These are phyloP conservation scores for Saksenaea vasiformis DNA, from an alignment of 371 early-diverging fungal species.

Conservation along the genomic window DNA sequence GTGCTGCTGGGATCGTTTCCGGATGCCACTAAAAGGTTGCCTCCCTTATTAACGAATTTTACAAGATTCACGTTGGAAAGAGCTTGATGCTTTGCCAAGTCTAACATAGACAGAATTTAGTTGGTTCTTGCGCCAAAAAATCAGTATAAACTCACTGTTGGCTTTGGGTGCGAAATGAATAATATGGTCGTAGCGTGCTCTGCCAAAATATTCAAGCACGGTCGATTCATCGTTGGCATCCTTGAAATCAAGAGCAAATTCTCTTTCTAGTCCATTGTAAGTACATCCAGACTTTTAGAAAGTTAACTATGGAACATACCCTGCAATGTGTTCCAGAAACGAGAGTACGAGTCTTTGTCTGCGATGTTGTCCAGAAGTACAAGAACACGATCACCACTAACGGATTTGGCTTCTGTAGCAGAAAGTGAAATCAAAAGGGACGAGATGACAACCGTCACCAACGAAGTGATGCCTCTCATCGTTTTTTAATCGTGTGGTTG, in stretches of 20 bases:
- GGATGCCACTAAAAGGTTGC: conserved; percentile 85
- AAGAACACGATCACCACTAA: conserved; percentile 67
- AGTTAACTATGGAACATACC: conserved; percentile 38
- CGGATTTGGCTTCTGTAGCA: conserved; percentile 56
- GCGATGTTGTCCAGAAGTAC: conserved; percentile 72
- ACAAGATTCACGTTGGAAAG: conserved; percentile 64
- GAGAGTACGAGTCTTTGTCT: conserved; percentile 53
- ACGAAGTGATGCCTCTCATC: conserved; percentile 5
- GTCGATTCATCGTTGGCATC: conserved; percentile 30
- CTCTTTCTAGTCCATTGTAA: conserved; percentile 53
- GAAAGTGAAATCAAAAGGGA: conserved; percentile 13
- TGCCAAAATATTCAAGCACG: conserved; percentile 45
- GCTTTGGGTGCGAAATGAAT: conserved; percentile 71
- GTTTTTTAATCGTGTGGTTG: background rate
- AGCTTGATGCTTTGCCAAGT: conserved; percentile 43
- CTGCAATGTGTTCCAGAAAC: conserved; percentile 65
- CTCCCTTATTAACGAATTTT: conserved; percentile 88
- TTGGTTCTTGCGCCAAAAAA: too few species aligned
- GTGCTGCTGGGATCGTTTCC: conserved; percentile 64
- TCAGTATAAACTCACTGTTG: conserved; percentile 48
- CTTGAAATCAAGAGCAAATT: conserved; percentile 58
- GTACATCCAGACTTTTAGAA: background rate
- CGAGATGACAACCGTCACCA: background rate
- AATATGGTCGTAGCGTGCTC: conserved; percentile 68
- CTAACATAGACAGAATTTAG: conserved; percentile 5